Conservation (phyloP, 805 yeast species). For the Barnettozyma sp. region DNA sequence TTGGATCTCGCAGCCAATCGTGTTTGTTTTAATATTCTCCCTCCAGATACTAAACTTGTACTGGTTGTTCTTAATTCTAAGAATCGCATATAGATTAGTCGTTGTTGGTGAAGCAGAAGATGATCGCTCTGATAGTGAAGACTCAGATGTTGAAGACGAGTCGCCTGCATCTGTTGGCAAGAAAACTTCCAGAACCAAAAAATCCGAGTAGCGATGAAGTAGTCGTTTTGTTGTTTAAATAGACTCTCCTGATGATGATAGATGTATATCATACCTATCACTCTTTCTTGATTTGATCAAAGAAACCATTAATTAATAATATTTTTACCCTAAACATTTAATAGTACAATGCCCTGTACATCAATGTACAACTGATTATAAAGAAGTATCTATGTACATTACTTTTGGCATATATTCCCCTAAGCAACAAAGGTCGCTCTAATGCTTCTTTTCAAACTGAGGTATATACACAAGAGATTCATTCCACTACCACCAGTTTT, state of each 20-base stretch:
- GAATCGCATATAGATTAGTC: conserved; percentile 66
- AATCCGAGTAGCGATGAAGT: background rate
- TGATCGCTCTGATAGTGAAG: conserved; percentile 85
- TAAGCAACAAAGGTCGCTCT: too few species aligned
- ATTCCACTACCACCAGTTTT: background rate
- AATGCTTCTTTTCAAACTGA: too few species aligned
- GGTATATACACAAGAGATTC: conserved; percentile 9
- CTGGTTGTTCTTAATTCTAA: conserved; percentile 79
- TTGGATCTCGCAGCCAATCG: conserved; percentile 89
- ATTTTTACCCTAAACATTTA: background rate
- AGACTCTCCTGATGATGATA: too few species aligned
- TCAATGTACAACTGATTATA: too few species aligned
- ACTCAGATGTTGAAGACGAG: conserved; percentile 38
- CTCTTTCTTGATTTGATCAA: too few species aligned
- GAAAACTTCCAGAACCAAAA: background rate
- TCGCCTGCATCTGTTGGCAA: background rate
- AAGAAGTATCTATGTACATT: too few species aligned
- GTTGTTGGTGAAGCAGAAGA: conserved; percentile 58
- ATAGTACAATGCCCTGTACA: background rate
- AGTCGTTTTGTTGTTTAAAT: too few species aligned
- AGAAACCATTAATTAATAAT: too few species aligned
- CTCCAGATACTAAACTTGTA: conserved; percentile 80
- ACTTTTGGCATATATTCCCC: too few species aligned
- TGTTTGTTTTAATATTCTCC: conserved; percentile 68
- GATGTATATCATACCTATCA: too few species aligned